phyloP scores from a whole-genome alignment of 1,284 basidiomycete species.

The Ganoderma lingzhi region DNA sequence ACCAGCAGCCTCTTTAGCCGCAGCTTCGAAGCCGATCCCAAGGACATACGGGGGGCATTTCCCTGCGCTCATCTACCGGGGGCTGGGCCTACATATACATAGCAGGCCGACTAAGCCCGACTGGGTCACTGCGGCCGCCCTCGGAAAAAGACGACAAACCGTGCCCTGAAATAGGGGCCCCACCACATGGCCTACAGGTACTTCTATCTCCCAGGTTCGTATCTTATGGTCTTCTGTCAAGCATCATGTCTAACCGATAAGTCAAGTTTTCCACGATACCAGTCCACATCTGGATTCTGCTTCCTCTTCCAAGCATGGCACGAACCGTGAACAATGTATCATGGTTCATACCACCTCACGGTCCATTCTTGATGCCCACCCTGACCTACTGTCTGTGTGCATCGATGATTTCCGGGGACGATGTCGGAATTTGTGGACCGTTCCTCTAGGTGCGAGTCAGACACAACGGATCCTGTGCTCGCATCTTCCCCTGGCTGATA shows the following conservation, averaged over 20 bases:
- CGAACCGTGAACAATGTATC: neutral
- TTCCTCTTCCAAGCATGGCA: neutral
- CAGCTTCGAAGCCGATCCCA: no score
- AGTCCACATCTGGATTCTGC: neutral
- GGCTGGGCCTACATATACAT: no score
- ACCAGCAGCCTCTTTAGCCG: no score
- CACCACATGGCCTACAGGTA: neutral
- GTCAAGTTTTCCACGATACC: neutral
- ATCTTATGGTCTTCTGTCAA: neutral
- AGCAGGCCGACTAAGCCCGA: neutral
- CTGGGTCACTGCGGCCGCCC: no score
- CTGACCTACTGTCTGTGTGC: neutral
- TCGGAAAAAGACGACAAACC: no score
- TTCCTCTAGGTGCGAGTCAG: neutral
- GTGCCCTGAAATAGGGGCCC: no score
- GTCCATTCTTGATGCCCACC: neutral
- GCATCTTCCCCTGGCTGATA: neutral
- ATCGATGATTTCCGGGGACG: neutral
- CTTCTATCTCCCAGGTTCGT: neutral
- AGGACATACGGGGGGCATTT: no score
- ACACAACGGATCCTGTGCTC: neutral
- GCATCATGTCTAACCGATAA: neutral
- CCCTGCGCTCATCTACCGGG: no score
- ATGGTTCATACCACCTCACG: neutral
- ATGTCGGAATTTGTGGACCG: neutral